These are phyloP conservation scores for Epichloe typhina DNA, from an alignment of 2,329 filamentous ascomycete species.

Conservation along the genomic window DNA sequence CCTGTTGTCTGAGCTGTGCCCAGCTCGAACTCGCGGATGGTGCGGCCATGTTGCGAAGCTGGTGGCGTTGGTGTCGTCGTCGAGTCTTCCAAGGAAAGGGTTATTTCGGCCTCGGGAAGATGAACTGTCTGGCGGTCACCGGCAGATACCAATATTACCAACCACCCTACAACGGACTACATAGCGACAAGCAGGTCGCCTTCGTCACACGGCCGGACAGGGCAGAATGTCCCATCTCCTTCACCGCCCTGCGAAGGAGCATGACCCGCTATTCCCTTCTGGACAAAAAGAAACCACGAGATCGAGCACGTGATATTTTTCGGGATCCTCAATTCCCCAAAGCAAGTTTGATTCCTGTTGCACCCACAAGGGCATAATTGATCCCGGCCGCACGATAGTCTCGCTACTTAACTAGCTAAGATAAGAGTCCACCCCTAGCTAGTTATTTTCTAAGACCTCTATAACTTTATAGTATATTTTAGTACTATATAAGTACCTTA, in stretches of 20 bases:
- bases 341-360: not conserved
- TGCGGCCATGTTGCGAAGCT: conserved; percentile 31
- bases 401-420: too few relatives aligned
- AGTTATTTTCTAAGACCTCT: too few relatives aligned
- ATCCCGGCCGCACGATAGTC: too few relatives aligned
- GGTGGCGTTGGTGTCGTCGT: not conserved
- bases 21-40: conserved; percentile 54
- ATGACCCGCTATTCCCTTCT: not conserved
- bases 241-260: not conserved
- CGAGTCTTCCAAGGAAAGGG: not conserved
- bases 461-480: too few relatives aligned
- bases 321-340: not conserved
- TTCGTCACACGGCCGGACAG: not conserved
- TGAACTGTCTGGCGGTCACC: not conserved
- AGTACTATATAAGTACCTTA: too few relatives aligned
- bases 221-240: not conserved
- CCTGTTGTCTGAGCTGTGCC: conserved; percentile 90
- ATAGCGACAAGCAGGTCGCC: not conserved
- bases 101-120: not conserved
- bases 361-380: too few relatives aligned
- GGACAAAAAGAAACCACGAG: conserved; percentile 7
- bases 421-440: too few relatives aligned
- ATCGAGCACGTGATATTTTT: conserved; percentile 12
- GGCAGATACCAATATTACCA: not conserved
- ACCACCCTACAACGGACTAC: not conserved